Conservation (phyloP, 257 asterid species). For the Agastache rugosa region DNA sequence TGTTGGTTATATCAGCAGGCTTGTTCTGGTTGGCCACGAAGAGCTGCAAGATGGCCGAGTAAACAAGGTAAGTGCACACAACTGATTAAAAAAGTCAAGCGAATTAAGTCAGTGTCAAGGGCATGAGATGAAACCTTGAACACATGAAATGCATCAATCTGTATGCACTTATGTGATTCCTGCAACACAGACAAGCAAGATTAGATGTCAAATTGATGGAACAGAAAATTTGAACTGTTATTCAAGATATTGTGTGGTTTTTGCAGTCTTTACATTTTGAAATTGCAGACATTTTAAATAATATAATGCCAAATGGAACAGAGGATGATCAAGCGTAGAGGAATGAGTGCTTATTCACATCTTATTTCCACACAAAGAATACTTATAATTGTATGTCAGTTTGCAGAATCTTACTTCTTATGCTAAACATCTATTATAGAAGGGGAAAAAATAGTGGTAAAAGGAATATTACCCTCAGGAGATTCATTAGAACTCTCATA, state of each 20-base stretch:
- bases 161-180: constrained; percentile 90
- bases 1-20: constrained; percentile 69
- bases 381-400: background rate
- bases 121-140: constrained; percentile 67
- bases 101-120: background rate
- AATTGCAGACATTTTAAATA: no score
- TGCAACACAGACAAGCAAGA: constrained; percentile 42
- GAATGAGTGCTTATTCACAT: background rate
- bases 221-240: background rate
- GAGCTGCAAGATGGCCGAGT: constrained; percentile 54
- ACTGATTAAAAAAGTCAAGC: background rate
- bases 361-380: background rate
- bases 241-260: background rate
- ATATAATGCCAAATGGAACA: background rate
- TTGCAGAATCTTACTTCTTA: background rate
- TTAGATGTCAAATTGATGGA: background rate
- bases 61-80: constrained; percentile 3
- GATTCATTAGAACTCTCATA: constrained; percentile 81
- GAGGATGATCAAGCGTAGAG: background rate
- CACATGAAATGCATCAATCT: constrained; percentile 83
- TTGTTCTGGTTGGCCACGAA: constrained; percentile 90
- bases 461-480: constrained; percentile 68
- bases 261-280: background rate
- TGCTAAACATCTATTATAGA: background rate
- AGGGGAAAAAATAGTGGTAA: background rate